Evolutionary conservation across 768 basidiomycete species (phyloP).

Genomic region (Pleurotus cornucopiae): DNA sequence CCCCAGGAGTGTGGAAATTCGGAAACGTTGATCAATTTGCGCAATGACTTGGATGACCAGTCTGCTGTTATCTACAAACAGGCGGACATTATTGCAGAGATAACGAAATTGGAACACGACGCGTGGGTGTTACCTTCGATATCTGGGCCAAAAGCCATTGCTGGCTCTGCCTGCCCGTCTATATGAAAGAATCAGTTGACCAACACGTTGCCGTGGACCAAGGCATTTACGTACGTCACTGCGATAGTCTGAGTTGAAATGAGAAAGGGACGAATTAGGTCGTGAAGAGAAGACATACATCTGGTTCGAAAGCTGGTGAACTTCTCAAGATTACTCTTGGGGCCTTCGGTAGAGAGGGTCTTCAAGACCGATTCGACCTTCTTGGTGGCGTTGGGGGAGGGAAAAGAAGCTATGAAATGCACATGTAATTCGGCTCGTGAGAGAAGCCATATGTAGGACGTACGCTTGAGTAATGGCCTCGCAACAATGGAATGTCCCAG

Average conservation of each 20-base stretch:
- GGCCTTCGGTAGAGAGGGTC: slow-evolving; percentile 63
- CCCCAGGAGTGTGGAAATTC: slow-evolving; percentile 84
- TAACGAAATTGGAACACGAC: not conserved
- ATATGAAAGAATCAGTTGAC: slow-evolving; percentile 15
- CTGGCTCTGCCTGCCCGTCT: slow-evolving; percentile 78
- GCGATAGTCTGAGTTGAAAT: slow-evolving; percentile 51
- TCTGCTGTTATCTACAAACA: slow-evolving; percentile 54
- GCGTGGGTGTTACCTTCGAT: slow-evolving; percentile 40
- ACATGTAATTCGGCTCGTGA: slow-evolving; percentile 18
- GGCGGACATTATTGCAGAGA: not conserved
- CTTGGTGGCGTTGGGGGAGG: slow-evolving; percentile 56
- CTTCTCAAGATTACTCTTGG: slow-evolving; percentile 55
- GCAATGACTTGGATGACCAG: slow-evolving; percentile 55
- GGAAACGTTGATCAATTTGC: slow-evolving; percentile 51
- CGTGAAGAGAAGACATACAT: slow-evolving; percentile 38
- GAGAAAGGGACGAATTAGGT: slow-evolving; percentile 7
- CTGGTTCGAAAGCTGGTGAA: slow-evolving; percentile 74
- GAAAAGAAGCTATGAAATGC: slow-evolving; percentile 42
- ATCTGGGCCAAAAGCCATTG: slow-evolving; percentile 72
- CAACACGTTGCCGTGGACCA: slow-evolving; percentile 14
- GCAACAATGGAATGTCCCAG: slow-evolving; percentile 40
- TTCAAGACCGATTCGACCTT: slow-evolving; percentile 56
- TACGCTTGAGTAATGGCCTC: slow-evolving; percentile 34
- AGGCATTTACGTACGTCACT: slow-evolving; percentile 54
- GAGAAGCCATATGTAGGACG: slow-evolving; percentile 16